Percentiles rank a stretch among this genome's conserved stretches.
Conservation (phyloP, 2,329 filamentous ascomycete species). For the Onygenales sp. region DNA sequence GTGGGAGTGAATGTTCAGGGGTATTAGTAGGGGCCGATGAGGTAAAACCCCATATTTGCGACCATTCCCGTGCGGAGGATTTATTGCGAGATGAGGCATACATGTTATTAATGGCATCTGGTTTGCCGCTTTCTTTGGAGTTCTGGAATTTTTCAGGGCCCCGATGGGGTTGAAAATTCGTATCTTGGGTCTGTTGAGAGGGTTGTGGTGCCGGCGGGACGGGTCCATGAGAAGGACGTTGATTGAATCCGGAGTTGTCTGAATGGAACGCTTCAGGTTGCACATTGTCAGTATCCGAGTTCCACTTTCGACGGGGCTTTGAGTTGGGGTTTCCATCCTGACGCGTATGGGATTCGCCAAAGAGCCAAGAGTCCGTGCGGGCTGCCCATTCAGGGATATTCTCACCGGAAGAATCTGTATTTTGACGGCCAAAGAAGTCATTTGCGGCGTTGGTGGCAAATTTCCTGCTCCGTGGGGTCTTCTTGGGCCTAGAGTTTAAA, state of each 20-base stretch:
- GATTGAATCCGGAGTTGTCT: constrained; percentile 9
- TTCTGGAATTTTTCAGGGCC: background rate
- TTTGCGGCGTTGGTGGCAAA: constrained; percentile 18
- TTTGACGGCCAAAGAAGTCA: constrained; percentile 16
- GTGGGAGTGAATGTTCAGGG: constrained; percentile 12
- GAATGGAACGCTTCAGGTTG: constrained; percentile 23
- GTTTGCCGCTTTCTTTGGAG: background rate
- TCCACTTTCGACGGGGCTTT: constrained; percentile 9
- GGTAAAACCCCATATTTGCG: constrained; percentile 11
- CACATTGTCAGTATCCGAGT: constrained; percentile 19
- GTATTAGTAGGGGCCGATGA: constrained; percentile 3
- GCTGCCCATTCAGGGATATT: constrained; percentile 13
- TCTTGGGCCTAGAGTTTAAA: constrained; percentile 28
- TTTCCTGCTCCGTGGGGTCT: constrained; percentile 30
- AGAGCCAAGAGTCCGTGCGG: constrained; percentile 10
- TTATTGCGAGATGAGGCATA: constrained; percentile 11
- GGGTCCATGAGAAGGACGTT: background rate
- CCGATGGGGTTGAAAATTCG: background rate
- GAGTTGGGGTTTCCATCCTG: constrained; percentile 2
- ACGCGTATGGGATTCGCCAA: constrained; percentile 12
- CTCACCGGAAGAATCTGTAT: constrained; percentile 23
- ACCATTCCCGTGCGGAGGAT: constrained; percentile 9
- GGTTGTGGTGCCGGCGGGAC: background rate
- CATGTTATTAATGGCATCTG: constrained; percentile 9
- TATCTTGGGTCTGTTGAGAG: background rate